Conservation (phyloP, 306 rosid species). For the Lathyrus tuberosus region DNA sequence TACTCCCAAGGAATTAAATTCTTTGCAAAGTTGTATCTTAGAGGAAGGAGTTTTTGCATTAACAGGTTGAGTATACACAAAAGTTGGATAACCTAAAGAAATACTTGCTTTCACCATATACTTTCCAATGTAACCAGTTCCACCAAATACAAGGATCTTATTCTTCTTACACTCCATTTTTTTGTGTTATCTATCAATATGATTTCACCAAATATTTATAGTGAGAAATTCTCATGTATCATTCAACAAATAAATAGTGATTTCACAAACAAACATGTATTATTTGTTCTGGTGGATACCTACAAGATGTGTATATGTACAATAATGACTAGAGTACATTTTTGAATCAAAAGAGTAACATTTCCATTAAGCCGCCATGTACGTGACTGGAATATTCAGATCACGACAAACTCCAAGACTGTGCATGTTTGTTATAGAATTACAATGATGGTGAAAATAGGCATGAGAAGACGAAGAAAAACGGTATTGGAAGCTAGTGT, state of each 20-base stretch:
- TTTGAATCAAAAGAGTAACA: neutral
- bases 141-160: conserved; percentile 48
- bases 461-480: too few species aligned
- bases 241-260: neutral
- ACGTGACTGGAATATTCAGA: too few species aligned
- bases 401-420: too few species aligned
- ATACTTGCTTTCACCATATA: conserved; percentile 52
- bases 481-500: too few species aligned
- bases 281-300: too few species aligned
- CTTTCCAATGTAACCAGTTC: conserved; percentile 57
- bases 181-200: too few species aligned
- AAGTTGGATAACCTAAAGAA: conserved; percentile 45
- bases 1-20: conserved; percentile 45
- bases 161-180: conserved; percentile 7
- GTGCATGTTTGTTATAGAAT: too few species aligned
- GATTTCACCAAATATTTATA: neutral
- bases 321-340: neutral
- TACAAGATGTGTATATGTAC: neutral
- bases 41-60: conserved; percentile 24
- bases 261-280: too few species aligned
- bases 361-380: neutral
- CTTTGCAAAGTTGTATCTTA: conserved; percentile 25
- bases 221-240: neutral
- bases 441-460: too few species aligned
- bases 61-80: conserved; percentile 43